A percentile compares a stretch with the other conserved stretches of the same genome.
Conservation (phyloP, 192 early-diverging fungal genomes). For the Backusella tarrabulga region DNA sequence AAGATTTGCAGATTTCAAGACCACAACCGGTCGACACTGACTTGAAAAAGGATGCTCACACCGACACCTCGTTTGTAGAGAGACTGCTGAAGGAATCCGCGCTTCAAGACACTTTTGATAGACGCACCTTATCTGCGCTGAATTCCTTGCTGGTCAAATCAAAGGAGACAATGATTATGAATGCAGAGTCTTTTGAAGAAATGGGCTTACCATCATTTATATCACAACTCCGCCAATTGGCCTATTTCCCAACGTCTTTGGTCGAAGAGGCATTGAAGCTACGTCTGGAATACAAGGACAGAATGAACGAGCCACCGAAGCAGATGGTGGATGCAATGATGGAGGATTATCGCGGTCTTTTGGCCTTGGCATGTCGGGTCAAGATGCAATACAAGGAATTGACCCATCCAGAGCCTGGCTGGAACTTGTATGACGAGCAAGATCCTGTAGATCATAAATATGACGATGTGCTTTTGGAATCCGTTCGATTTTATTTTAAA, state of each 20-base stretch:
- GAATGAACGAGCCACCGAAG: constrained; percentile 53
- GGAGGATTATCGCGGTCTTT: constrained; percentile 73
- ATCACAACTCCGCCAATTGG: constrained; percentile 64
- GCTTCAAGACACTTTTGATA: constrained; percentile 73
- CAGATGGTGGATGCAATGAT: constrained; percentile 75
- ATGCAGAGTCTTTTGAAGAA: constrained; percentile 59
- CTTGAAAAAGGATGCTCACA: not conserved
- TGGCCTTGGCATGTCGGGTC: constrained; percentile 69
- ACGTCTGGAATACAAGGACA: constrained; percentile 65
- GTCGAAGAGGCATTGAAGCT: constrained; percentile 81
- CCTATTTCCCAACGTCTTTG: constrained; percentile 76
- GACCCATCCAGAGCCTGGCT: constrained; percentile 56
- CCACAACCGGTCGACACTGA: not conserved
- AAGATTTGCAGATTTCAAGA: constrained; percentile 57
- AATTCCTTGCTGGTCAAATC: constrained; percentile 58
- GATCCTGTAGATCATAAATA: constrained; percentile 45
- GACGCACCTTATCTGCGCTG: constrained; percentile 63
- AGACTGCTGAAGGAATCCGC: constrained; percentile 82
- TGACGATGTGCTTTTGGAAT: constrained; percentile 66
- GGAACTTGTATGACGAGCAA: constrained; percentile 65
- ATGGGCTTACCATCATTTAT: constrained; percentile 74
- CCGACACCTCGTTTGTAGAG: constrained; percentile 79
- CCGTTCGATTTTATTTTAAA: constrained; percentile 75
- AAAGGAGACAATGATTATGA: constrained; percentile 67
- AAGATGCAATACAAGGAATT: constrained; percentile 70